These are phyloP conservation scores for Penicillium sp. DNA, from an alignment of 2,329 filamentous ascomycete species.

Conservation along the genomic window DNA sequence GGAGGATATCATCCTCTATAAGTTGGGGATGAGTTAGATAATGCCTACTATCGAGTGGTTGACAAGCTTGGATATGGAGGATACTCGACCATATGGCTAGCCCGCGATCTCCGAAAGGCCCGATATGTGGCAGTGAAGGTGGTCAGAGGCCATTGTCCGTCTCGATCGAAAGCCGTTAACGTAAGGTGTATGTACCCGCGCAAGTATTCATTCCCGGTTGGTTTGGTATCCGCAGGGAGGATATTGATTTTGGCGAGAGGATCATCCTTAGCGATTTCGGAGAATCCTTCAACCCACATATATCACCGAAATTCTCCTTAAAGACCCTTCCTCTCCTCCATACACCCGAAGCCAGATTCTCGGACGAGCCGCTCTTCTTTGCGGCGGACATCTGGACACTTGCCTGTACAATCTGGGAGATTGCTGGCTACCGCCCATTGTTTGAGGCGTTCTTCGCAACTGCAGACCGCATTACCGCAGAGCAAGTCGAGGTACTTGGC, in stretches of 20 bases:
- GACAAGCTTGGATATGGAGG: constrained; percentile 19
- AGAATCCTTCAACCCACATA: constrained; percentile 27
- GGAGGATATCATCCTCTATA: constrained; percentile 17
- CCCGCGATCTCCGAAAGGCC: constrained; percentile 23
- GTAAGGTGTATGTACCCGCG: constrained; percentile 19
- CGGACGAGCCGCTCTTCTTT: constrained; percentile 35
- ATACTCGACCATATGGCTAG: constrained; percentile 40
- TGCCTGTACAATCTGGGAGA: constrained; percentile 39
- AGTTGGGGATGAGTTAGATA: constrained; percentile 11
- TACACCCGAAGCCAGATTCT: constrained; percentile 39
- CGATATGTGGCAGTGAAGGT: constrained; percentile 40
- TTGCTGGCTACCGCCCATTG: constrained; percentile 33
- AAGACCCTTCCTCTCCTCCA: constrained; percentile 30
- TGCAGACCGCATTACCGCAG: constrained; percentile 25
- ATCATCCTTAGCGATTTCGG: constrained; percentile 32
- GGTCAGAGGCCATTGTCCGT: constrained; percentile 26
- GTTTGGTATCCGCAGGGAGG: constrained; percentile 19
- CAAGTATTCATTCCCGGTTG: constrained; percentile 15
- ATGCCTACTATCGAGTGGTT: constrained; percentile 16
- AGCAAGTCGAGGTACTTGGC: constrained; percentile 32
- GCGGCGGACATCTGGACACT: constrained; percentile 43
- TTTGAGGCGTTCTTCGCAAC: constrained; percentile 27
- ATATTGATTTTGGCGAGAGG: constrained; percentile 20
- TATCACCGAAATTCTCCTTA: constrained; percentile 10
- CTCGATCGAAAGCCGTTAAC: constrained; percentile 22